Percentiles rank a stretch among this genome's conserved stretches.
phyloP scores from a whole-genome alignment of 169 alveolate species.

The Prorocentrum cordatum region DNA sequence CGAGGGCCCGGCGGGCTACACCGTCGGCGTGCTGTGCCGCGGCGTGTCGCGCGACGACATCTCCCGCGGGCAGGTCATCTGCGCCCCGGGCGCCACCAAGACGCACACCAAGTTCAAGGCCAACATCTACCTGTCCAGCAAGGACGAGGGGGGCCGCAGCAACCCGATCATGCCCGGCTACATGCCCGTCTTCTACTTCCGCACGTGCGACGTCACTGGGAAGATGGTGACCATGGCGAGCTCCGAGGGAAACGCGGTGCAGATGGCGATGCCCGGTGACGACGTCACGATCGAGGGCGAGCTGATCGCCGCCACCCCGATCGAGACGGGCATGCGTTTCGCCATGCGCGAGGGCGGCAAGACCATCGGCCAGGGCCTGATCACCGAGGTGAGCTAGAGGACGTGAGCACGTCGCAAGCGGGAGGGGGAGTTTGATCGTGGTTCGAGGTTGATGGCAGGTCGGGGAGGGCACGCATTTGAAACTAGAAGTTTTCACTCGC shows the following conservation, averaged over 20 bases:
- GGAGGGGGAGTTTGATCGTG: too few species aligned
- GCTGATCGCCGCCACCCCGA: conserved; percentile 56
- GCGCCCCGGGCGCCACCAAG: conserved; percentile 81
- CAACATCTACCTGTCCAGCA: conserved; percentile 85
- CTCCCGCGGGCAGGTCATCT: conserved; percentile 85
- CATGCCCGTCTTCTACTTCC: conserved; percentile 75
- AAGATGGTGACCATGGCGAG: conserved; percentile 68
- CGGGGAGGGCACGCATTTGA: too few species aligned
- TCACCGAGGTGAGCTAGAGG: too few species aligned
- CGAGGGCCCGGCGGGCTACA: conserved; percentile 92
- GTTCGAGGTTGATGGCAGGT: too few species aligned
- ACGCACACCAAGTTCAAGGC: conserved; percentile 84
- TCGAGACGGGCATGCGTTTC: conserved; percentile 73
- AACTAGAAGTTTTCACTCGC: too few species aligned
- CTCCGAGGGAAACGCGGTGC: conserved; percentile 57
- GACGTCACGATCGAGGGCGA: conserved; percentile 70
- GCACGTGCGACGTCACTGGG: conserved; percentile 74
- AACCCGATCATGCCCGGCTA: conserved; percentile 74
- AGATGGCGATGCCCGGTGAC: conserved; percentile 75
- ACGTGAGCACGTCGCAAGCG: too few species aligned
- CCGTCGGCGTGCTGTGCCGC: conserved; percentile 88
- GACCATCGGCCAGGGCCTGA: conserved; percentile 59
- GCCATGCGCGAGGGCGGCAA: conserved; percentile 74
- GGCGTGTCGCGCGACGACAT: conserved; percentile 77
- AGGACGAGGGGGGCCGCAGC: conserved; percentile 91